Evolutionary conservation across 2,329 filamentous ascomycete species (phyloP).

Genomic region (Sporothrix inflata): DNA sequence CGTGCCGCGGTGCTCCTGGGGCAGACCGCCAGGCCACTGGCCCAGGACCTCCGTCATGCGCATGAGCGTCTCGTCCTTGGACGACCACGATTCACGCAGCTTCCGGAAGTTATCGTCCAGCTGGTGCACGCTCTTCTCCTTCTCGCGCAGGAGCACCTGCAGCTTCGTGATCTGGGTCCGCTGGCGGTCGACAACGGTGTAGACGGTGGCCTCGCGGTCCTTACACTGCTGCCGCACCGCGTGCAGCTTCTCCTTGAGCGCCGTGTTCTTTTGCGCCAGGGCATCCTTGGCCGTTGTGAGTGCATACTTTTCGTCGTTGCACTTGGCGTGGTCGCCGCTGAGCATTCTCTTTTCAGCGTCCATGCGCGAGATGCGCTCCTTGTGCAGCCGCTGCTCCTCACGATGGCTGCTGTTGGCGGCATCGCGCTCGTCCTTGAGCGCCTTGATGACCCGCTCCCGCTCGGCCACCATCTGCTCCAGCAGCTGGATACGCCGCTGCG

Average conservation of each 20-base stretch:
- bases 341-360: slow-evolving; percentile 34
- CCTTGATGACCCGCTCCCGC: slow-evolving; percentile 35
- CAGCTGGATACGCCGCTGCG: slow-evolving; percentile 33
- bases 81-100: slow-evolving; percentile 34
- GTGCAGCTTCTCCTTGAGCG: slow-evolving; percentile 26
- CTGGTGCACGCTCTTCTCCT: slow-evolving; percentile 34
- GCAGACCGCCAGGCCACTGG: slow-evolving; percentile 27
- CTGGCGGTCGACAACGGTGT: slow-evolving; percentile 32
- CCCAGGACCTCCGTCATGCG: slow-evolving; percentile 32
- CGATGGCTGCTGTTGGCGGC: slow-evolving; percentile 34
- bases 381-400: slow-evolving; percentile 32
- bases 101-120: slow-evolving; percentile 34
- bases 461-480: slow-evolving; percentile 34
- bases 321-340: slow-evolving; percentile 34
- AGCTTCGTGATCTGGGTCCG: slow-evolving; percentile 30
- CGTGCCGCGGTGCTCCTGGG: slow-evolving; percentile 18
- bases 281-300: slow-evolving; percentile 26
- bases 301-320: slow-evolving; percentile 30
- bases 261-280: slow-evolving; percentile 28
- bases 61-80: slow-evolving; percentile 33
- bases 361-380: slow-evolving; percentile 34
- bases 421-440: slow-evolving; percentile 33
- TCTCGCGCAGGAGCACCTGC: slow-evolving; percentile 30
- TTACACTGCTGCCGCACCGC: slow-evolving; percentile 27
- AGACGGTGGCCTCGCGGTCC: slow-evolving; percentile 29